Evolutionary conservation across 352 stramenopile genomes (phyloP).

Genomic region (Pythium sukuiense): DNA sequence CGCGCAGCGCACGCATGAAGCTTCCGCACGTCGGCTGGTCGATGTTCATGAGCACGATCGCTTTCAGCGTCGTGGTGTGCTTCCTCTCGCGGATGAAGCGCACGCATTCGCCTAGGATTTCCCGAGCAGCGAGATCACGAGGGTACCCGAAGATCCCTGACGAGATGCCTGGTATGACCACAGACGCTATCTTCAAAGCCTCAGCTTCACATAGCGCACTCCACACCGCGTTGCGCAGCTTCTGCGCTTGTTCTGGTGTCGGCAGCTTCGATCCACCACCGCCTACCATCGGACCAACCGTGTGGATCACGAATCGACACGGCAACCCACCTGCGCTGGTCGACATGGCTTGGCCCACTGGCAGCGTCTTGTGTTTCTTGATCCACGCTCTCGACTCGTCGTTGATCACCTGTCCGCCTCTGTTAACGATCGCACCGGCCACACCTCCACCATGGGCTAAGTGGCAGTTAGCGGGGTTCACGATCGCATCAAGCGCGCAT

Average conservation of each 20-base stretch:
- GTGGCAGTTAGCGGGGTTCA: constrained; percentile 41
- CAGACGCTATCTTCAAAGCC: constrained; percentile 27
- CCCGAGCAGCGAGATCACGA: constrained; percentile 32
- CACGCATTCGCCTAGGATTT: constrained; percentile 40
- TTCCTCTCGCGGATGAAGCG: constrained; percentile 28
- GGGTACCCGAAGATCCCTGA: constrained; percentile 56
- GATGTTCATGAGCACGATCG: constrained; percentile 46
- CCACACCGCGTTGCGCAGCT: constrained; percentile 40
- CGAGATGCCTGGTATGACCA: constrained; percentile 51
- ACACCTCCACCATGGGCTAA: constrained; percentile 41
- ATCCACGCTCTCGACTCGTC: constrained; percentile 37
- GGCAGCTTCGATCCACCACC: constrained; percentile 6
- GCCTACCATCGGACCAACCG: constrained; percentile 36
- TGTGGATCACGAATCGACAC: constrained; percentile 47
- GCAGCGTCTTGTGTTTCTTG: constrained; percentile 22
- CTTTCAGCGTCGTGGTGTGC: constrained; percentile 7
- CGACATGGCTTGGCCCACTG: constrained; percentile 37
- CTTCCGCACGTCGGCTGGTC: constrained; percentile 37
- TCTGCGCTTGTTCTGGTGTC: constrained; percentile 27
- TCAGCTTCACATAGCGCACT: constrained; percentile 37
- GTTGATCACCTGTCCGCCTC: constrained; percentile 34
- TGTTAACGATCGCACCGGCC: constrained; percentile 34
- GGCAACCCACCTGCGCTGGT: constrained; percentile 35
- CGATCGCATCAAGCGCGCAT: constrained; percentile 40
- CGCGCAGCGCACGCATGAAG: constrained; percentile 27